These are phyloP conservation scores for Spinacia oleracea DNA, from an alignment of 179 eudicot genomes.

Conservation along the genomic window DNA sequence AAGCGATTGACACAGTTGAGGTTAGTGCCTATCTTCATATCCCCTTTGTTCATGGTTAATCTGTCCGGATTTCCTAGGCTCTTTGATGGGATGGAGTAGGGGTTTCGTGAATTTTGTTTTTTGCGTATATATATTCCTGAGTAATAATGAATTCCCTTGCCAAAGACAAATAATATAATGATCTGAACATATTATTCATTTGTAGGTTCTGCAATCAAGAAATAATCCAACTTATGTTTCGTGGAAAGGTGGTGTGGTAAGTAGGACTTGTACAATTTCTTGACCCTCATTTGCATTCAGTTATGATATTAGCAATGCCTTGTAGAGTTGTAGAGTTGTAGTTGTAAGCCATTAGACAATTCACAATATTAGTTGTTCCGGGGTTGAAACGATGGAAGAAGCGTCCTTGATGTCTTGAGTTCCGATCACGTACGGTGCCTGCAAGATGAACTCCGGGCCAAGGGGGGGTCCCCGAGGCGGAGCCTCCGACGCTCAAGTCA, in stretches of 20 bases:
- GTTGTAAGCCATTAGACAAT: too few relatives aligned
- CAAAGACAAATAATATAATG: not conserved
- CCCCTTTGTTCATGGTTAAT: not conserved
- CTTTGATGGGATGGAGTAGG: not conserved
- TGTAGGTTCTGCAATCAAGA: conserved; percentile 83
- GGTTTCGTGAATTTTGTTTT: not conserved
- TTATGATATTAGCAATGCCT: not conserved
- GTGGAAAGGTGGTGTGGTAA: conserved; percentile 99
- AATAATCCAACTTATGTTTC: conserved; percentile 63
- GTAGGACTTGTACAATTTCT: conserved; percentile 23
- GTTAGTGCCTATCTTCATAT: conserved; percentile 40
- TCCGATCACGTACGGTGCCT: too few relatives aligned
- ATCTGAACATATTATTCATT: conserved; percentile 13
- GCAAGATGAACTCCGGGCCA: too few relatives aligned
- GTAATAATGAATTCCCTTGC: too few relatives aligned
- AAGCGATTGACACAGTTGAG: conserved; percentile 99
- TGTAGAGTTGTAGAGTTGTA: too few relatives aligned
- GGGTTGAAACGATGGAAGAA: too few relatives aligned
- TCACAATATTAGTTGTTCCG: too few relatives aligned
- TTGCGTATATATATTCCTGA: not conserved
- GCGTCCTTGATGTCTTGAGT: too few relatives aligned
- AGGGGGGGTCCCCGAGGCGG: too few relatives aligned
- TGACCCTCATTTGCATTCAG: too few relatives aligned
- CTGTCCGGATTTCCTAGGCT: not conserved
- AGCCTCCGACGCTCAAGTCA: too few relatives aligned